Evolutionary conservation across 2,329 filamentous ascomycete genomes (phyloP).

Genomic region (Beauveria medogensis): DNA sequence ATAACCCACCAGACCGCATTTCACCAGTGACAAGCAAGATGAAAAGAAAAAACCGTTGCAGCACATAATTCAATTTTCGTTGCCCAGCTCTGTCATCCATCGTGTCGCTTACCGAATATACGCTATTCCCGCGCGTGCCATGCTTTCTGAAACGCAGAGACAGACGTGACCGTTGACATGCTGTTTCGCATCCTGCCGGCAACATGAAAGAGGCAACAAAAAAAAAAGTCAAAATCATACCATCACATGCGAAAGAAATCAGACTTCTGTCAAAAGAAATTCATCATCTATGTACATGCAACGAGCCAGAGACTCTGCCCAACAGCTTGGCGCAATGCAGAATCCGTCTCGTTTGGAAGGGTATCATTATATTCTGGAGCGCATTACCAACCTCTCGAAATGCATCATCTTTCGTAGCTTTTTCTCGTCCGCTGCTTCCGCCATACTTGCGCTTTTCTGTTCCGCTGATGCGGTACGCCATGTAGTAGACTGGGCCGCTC

Average conservation of each 20-base stretch:
- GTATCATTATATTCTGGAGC: background rate
- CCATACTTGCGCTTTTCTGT: background rate
- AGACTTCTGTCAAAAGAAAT: background rate
- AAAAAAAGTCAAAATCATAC: background rate
- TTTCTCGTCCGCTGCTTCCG: background rate
- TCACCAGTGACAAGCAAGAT: no score
- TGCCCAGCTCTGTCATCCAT: no score
- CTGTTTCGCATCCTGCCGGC: no score
- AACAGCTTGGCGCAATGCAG: background rate
- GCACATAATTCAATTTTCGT: background rate
- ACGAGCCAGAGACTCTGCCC: background rate
- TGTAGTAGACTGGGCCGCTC: background rate
- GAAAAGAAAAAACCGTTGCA: background rate
- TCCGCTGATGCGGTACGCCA: background rate
- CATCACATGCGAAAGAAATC: background rate
- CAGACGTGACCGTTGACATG: no score
- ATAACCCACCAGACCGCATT: no score
- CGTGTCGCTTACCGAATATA: no score
- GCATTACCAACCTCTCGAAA: background rate
- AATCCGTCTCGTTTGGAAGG: background rate
- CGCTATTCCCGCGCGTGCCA: no score
- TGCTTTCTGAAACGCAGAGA: no score
- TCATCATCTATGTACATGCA: background rate
- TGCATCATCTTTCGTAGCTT: background rate
- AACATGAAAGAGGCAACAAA: no score